Evolutionary conservation across 2,329 filamentous ascomycete species (phyloP), one percentile per base, ranked within the genome.

Genomic region (Fonsecaea multimorphosa): DNA sequence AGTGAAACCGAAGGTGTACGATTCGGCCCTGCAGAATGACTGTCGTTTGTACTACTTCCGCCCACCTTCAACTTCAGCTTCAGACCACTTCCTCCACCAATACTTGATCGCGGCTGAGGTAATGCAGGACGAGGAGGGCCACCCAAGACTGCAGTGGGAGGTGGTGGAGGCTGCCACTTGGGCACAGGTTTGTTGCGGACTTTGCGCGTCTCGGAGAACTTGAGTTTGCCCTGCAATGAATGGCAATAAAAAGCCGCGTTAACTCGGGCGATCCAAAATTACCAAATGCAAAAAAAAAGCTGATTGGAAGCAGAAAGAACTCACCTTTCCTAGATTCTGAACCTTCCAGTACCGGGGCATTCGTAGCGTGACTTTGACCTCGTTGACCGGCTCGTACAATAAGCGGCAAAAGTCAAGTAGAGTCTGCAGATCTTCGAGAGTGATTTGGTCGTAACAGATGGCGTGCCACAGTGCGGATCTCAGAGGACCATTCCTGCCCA

Each of bases 311-410:
- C n/a, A n/a, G 40, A n/a, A 51, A 22, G 53, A 31, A 67, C 74
- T 72, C 72, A 81, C 85, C 71, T 83, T 82, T 61, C 86, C 86
- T 24, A 83, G 67, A 69, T 86, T 78, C 70, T 83, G 76, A 32
- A 81, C 81, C 62, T 77, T 80, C 84, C 85, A 89, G 72, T 85
- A 87, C 12, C 81, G 82, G 29, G 87, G 87, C 63, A 84, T 82
- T 65, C 80, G 81, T 58, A 89, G 71, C 9, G 72, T 76, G n/a
- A 87, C 78, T 22, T 78, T 75, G 31, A 83, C 78, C 22, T 79
- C 80, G 19, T 82, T 82, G n/a, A 80, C 73, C 8, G 84, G 77
- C 32, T 84, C 80, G 69, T 85, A 89, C 16, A 89, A 74, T 64
- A 87, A 75, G 40, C 78, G 78, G 68, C 85, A 87, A 38, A 89